Conservation (phyloP, 352 stramenopile species). For the Globisporangium mamillatum region DNA sequence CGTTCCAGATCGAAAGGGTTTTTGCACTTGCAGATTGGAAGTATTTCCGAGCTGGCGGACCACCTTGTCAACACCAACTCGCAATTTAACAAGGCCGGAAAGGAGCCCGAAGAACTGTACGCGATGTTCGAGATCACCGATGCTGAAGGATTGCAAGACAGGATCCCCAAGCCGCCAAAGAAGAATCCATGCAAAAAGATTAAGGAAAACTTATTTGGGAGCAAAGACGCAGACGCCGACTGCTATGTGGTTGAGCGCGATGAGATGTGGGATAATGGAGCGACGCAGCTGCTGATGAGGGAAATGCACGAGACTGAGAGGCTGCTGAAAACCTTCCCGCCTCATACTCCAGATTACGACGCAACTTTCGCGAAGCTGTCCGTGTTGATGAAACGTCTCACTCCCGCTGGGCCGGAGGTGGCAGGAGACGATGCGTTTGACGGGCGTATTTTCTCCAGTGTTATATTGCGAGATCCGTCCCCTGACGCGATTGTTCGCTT, state of each 20-base stretch:
- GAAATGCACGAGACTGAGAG: slow-evolving; percentile 27
- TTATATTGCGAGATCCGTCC: slow-evolving; percentile 34
- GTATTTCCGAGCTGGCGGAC: slow-evolving; percentile 40
- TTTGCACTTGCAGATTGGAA: slow-evolving; percentile 34
- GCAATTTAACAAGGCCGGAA: slow-evolving; percentile 28
- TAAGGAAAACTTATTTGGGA: slow-evolving; percentile 27
- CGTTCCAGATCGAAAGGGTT: slow-evolving; percentile 31
- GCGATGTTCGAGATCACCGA: slow-evolving; percentile 42
- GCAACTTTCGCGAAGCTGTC: slow-evolving; percentile 19
- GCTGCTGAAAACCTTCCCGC: slow-evolving; percentile 18
- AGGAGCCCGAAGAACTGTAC: slow-evolving; percentile 41
- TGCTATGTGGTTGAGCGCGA: slow-evolving; percentile 26
- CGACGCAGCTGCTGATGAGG: slow-evolving; percentile 34
- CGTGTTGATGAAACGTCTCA: slow-evolving; percentile 23
- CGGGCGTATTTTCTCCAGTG: slow-evolving; percentile 38
- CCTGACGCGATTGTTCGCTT: slow-evolving; percentile 46
- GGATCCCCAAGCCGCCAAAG: slow-evolving; percentile 10
- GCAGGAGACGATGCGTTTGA: slow-evolving; percentile 16
- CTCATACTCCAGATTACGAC: slow-evolving; percentile 22
- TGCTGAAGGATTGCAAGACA: slow-evolving; percentile 17
- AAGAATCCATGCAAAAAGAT: slow-evolving; percentile 8
- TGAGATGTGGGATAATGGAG: slow-evolving; percentile 36
- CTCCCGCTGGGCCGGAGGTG: not conserved
- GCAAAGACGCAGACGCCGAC: slow-evolving; percentile 14
- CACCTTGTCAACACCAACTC: slow-evolving; percentile 27